A percentile compares a stretch with the other conserved stretches of the same genome.
Evolutionary conservation across 441 rosid species (phyloP).

Genomic region (Dalechampia spathulata): DNA sequence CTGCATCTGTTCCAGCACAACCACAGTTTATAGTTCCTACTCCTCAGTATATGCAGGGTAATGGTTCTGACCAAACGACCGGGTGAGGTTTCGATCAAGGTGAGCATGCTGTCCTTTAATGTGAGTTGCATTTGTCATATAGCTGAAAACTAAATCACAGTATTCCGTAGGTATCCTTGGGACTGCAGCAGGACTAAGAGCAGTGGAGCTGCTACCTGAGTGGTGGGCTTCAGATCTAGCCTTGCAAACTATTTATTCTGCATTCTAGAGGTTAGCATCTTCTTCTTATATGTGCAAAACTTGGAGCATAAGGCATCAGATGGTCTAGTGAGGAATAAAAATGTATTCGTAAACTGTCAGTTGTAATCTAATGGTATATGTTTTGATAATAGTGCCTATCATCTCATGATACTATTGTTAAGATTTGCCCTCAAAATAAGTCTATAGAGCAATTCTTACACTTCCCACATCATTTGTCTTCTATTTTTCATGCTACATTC

Average conservation of each 20-base stretch:
- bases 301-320: background rate
- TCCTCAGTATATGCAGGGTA: slow-evolving; percentile 69
- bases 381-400: no score
- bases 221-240: slow-evolving; percentile 82
- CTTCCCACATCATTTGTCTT: no score
- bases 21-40: slow-evolving; percentile 61
- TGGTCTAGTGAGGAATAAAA: background rate
- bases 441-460: background rate
- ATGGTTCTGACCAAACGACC: slow-evolving; percentile 74
- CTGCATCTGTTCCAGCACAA: slow-evolving; percentile 49
- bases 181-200: slow-evolving; percentile 79
- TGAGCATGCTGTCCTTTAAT: no score
- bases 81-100: slow-evolving; percentile 65
- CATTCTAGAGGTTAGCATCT: slow-evolving; percentile 72
- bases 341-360: background rate
- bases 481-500: background rate
- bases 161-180: slow-evolving; percentile 60
- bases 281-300: background rate
- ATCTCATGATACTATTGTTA: background rate
- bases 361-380: background rate
- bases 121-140: slow-evolving; percentile 6
- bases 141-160: background rate
- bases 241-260: slow-evolving; percentile 63
- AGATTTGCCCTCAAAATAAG: background rate
- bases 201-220: slow-evolving; percentile 77